A percentile compares a stretch with the other conserved stretches of the same genome.
Evolutionary conservation across 306 rosid species (phyloP).

Genomic region (Luffa acutangula): DNA sequence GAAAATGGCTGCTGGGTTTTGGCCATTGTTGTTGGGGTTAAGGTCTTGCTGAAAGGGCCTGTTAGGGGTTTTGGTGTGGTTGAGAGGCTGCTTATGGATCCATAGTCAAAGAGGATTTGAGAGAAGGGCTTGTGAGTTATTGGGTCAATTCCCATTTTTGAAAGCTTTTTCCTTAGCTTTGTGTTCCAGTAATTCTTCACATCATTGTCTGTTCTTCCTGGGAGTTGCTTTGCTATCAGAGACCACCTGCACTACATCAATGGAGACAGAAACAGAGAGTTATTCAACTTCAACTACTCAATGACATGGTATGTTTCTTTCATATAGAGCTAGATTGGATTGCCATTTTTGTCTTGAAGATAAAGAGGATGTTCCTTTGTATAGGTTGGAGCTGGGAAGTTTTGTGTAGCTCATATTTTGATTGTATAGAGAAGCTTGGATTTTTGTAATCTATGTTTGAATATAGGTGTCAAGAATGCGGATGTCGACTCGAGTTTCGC

Average conservation of each 20-base stretch:
- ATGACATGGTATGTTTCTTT: not conserved
- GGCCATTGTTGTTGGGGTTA: not conserved
- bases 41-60: constrained; percentile 6
- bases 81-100: constrained; percentile 44
- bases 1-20: constrained; percentile 21
- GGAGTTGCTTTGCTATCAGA: constrained; percentile 57
- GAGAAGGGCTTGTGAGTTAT: constrained; percentile 80
- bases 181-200: constrained; percentile 98
- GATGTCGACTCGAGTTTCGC: not conserved
- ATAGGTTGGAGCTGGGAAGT: not conserved
- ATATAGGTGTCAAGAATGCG: not conserved
- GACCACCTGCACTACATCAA: constrained; percentile 61
- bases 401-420: not conserved
- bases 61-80: constrained; percentile 15
- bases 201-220: constrained; percentile 95
- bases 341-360: not conserved
- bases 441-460: not conserved
- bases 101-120: constrained; percentile 67
- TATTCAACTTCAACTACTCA: not conserved
- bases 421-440: not conserved
- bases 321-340: not conserved
- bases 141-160: constrained; percentile 84
- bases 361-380: not conserved
- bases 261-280: not conserved
- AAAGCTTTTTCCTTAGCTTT: constrained; percentile 77